phyloP scores from a whole-genome alignment of 106 monocot species.

The Platanthera zijinensis region DNA sequence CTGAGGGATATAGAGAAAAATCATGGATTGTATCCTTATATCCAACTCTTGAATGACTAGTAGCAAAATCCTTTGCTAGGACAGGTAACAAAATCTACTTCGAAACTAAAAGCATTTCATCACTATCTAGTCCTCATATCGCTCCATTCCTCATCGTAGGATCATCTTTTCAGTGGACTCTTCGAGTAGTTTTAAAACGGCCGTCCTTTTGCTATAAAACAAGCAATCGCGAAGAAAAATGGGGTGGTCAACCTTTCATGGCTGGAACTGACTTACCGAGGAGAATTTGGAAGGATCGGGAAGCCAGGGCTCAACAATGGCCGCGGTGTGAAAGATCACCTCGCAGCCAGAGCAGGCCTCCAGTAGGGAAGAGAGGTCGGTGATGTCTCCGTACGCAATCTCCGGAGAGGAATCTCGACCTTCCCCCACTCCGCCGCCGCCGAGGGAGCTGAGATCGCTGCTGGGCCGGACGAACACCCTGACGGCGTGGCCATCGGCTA shows the following conservation, averaged over 20 bases:
- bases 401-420: constrained; percentile 19
- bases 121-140: too few relatives aligned
- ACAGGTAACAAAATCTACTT: too few relatives aligned
- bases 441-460: constrained; percentile 42
- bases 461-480: constrained; percentile 58
- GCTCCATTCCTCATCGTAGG: too few relatives aligned
- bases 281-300: constrained; percentile 71
- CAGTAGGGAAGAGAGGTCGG: constrained; percentile 55
- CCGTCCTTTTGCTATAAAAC: background rate
- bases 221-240: background rate
- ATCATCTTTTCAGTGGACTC: too few relatives aligned
- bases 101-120: too few relatives aligned
- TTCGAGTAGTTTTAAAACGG: background rate
- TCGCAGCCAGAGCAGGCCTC: constrained; percentile 61
- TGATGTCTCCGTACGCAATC: constrained; percentile 83
- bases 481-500: constrained; percentile 44
- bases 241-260: background rate
- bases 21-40: too few relatives aligned
- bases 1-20: too few relatives aligned
- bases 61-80: too few relatives aligned
- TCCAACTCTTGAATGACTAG: too few relatives aligned
- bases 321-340: constrained; percentile 70
- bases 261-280: constrained; percentile 17
- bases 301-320: constrained; percentile 83
- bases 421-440: background rate